Conservation (phyloP, 2,329 filamentous ascomycete genomes). For the Metarhizium brunneum region DNA sequence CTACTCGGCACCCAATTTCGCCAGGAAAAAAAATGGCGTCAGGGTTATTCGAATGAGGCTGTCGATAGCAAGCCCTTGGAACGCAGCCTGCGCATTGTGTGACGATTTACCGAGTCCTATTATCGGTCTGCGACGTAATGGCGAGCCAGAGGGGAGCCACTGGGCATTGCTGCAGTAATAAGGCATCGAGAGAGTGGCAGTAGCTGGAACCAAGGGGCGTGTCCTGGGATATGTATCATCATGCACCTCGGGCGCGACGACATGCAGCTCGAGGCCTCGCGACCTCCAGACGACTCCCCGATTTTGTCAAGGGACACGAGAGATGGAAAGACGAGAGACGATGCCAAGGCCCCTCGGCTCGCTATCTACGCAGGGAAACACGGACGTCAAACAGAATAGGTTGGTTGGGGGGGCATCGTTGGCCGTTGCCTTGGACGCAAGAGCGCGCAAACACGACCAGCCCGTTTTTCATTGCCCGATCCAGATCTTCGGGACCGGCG, state of each 20-base stretch:
- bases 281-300: background rate
- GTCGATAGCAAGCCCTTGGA: background rate
- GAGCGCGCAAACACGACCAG: background rate
- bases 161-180: slow-evolving; percentile 7
- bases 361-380: background rate
- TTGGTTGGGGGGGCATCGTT: background rate
- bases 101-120: background rate
- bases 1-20: background rate
- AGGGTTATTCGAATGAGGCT: background rate
- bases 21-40: background rate
- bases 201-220: slow-evolving; percentile 12
- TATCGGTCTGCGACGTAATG: background rate
- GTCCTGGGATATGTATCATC: background rate
- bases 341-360: background rate
- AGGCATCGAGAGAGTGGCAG: slow-evolving; percentile 6
- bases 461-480: slow-evolving; percentile 1
- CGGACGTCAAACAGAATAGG: background rate
- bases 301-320: background rate
- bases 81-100: background rate
- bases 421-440: background rate
- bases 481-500: slow-evolving; percentile 5
- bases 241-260: background rate
- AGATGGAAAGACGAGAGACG: background rate
- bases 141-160: slow-evolving; percentile 1
- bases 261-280: background rate